phyloP scores from a whole-genome alignment of 768 basidiomycete genomes.

The Tulasnella sp. region DNA sequence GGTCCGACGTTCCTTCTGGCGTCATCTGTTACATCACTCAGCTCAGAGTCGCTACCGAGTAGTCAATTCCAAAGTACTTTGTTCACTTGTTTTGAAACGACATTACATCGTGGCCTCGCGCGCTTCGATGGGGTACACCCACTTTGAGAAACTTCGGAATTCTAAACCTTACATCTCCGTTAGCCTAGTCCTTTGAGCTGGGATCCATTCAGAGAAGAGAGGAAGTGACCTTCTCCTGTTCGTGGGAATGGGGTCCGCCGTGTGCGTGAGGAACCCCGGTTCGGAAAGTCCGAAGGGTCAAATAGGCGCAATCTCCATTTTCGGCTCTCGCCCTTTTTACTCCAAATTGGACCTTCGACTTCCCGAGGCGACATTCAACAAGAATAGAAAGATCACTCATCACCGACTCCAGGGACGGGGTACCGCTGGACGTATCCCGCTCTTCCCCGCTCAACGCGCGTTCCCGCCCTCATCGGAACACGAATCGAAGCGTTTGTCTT shows the following conservation, averaged over 20 bases:
- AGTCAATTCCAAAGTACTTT: no score
- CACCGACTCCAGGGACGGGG: no score
- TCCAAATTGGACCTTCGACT: neutral
- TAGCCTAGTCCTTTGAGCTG: no score
- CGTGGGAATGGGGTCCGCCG: neutral
- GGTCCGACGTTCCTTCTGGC: conserved; percentile 3
- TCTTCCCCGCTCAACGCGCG: neutral
- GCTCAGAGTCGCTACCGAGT: neutral
- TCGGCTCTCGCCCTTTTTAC: neutral
- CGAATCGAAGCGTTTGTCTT: neutral
- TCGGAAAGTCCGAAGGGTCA: neutral
- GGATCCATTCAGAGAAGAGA: no score
- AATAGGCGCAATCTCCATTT: neutral
- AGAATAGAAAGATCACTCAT: neutral
- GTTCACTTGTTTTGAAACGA: no score
- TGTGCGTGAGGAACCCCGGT: neutral
- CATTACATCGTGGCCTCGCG: no score
- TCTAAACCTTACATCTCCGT: neutral
- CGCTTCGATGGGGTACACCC: neutral
- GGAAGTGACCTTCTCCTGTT: no score
- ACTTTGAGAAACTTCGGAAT: neutral
- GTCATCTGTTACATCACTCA: no score
- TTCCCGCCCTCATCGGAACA: neutral
- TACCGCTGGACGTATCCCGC: neutral
- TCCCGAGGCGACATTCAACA: neutral